Percentiles rank a stretch among this genome's conserved stretches.
Evolutionary conservation across 2,329 filamentous ascomycete species (phyloP).

Genomic region (Calycina herbarum): DNA sequence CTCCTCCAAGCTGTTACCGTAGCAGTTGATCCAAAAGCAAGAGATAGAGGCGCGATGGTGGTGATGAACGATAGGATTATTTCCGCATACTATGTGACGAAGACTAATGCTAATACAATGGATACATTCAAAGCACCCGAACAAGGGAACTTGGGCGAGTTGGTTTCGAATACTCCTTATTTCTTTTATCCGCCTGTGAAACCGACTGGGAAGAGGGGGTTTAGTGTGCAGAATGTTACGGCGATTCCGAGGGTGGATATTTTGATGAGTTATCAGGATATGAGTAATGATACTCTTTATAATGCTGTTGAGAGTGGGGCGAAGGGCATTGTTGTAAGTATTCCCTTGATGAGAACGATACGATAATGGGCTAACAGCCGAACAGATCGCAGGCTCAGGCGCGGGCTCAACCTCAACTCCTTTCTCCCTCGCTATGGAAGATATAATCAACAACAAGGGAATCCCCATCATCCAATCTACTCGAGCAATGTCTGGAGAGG

Average conservation of each 20-base stretch:
- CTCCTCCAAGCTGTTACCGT: conserved; percentile 60
- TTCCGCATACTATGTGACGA: conserved; percentile 58
- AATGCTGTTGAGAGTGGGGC: conserved; percentile 52
- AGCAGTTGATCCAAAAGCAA: conserved; percentile 48
- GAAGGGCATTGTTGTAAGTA: conserved; percentile 48
- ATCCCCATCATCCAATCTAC: conserved; percentile 53
- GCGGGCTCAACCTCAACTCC: conserved; percentile 50
- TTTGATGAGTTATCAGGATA: conserved; percentile 55
- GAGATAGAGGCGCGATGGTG: conserved; percentile 56
- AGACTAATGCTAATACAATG: conserved; percentile 62
- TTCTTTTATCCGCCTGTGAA: conserved; percentile 58
- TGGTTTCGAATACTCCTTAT: conserved; percentile 57
- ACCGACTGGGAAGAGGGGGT: conserved; percentile 49
- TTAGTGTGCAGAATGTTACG: conserved; percentile 41
- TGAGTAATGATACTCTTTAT: conserved; percentile 48
- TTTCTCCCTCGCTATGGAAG: conserved; percentile 44
- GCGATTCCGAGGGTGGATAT: conserved; percentile 56
- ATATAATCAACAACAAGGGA: conserved; percentile 45
- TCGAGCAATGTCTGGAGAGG: conserved; percentile 48
- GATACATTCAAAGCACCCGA: conserved; percentile 62
- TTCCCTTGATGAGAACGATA: too few relatives aligned
- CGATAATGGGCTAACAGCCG: not conserved
- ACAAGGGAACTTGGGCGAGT: conserved; percentile 56
- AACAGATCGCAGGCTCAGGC: conserved; percentile 51
- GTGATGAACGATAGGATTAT: conserved; percentile 63